Evolutionary conservation across 2,329 filamentous ascomycete genomes (phyloP), one percentile per base, ranked within the genome.

Genomic region (Cucurbitaria berberidis): DNA sequence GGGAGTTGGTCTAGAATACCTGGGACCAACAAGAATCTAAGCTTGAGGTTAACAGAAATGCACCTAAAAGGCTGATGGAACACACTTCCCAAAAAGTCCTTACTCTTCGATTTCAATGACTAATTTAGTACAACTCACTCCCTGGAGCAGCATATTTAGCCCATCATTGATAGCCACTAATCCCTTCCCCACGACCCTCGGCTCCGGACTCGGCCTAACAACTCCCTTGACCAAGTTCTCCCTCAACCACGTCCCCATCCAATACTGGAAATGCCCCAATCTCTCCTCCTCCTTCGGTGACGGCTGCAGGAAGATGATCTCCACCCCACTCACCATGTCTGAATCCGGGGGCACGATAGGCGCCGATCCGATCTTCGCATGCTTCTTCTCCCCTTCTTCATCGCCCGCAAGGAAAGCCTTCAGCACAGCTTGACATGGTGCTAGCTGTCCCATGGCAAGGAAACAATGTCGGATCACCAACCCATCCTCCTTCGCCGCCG

Each of bases 401-500:
- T 19, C 26, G 4, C 24, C 13, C 7, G n/a, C 10, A 13, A 22
- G 13, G 19, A 45, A 45, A 35, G 42, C 26, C 21, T 45, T 45
- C 9, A 45, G 26, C 16, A 45, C 42, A 34, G 26, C 29, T 27
- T 45, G 42, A 21, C 42, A 45, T 15, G 10, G n/a, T 9, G 4
- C 42, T 27, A 45, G 24, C 18, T 45, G n/a, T 15, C 42, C 42
- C 26, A 34, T 35, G n/a, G 42, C 42, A 22, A 45, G 42, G n/a
- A 45, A 45, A 19, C 42, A 45, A 21, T 34, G 26, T 32, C 42
- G 42, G 7, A 45, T 45, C n/a, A 34, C 26, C 13, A 45, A 27
- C 10, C 18, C 72, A 16, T 79, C 75, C 5, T 69, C 55, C 3
- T 45, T 72, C 0, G 76, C 78, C 1, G 74, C 70, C 0, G 70